A percentile compares a stretch with the other conserved stretches of the same genome.
These are phyloP conservation scores for Rhodotorula sp. DNA, from an alignment of 1,284 basidiomycete species.

Conservation along the genomic window DNA sequence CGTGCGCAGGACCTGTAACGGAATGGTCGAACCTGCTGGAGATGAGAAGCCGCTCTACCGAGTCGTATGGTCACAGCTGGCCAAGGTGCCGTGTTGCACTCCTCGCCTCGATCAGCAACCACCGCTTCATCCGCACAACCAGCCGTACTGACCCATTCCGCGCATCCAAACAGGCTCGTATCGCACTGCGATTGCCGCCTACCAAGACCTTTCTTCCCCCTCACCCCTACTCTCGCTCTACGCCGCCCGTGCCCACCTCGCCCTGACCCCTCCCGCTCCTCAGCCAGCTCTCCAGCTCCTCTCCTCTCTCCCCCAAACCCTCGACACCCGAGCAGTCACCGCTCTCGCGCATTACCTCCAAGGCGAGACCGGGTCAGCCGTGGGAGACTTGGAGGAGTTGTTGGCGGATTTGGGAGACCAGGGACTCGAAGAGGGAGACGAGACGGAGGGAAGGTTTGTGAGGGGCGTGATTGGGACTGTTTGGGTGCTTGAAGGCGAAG, in stretches of 20 bases:
- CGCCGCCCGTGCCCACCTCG: constrained; percentile 78
- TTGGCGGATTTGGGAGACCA: constrained; percentile 74
- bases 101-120: neutral
- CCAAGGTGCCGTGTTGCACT: too few relatives aligned
- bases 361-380: constrained; percentile 57
- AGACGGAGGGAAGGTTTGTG: constrained; percentile 65
- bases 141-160: neutral
- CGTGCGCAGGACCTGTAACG: neutral
- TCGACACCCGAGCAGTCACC: constrained; percentile 62
- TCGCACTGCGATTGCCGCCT: constrained; percentile 40
- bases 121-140: neutral
- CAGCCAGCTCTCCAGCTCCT: constrained; percentile 60
- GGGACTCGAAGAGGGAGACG: constrained; percentile 62
- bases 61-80: neutral
- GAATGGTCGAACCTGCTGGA: neutral
- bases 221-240: constrained; percentile 57
- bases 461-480: constrained; percentile 77
- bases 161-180: constrained; percentile 35
- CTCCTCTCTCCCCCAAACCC: constrained; percentile 12
- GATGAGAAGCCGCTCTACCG: neutral
- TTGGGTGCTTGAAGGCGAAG: constrained; percentile 75
- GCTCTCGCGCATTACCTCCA: constrained; percentile 68
- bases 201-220: constrained; percentile 21
- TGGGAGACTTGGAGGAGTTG: constrained; percentile 80
- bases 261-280: constrained; percentile 62